A percentile compares a stretch with the other conserved stretches of the same genome.
phyloP scores from a whole-genome alignment of 2,329 filamentous ascomycete species.

The Aureobasidium lini region DNA sequence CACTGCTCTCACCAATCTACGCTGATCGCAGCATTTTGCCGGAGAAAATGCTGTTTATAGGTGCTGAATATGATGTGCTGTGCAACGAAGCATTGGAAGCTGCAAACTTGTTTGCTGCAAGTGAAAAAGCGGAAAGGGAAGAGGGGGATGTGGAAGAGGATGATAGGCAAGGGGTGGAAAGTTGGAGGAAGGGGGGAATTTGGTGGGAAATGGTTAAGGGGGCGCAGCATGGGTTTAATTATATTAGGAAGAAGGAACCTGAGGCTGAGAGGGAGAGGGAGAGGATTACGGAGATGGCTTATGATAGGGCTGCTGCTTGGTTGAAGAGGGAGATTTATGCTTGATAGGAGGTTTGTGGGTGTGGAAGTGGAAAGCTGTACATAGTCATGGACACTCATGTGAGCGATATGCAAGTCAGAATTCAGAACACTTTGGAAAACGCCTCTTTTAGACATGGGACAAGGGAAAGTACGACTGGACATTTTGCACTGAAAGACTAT shows the following conservation, averaged over 20 bases:
- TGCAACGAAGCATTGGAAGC: not conserved
- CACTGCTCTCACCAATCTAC: not conserved
- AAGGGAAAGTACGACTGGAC: too few relatives aligned
- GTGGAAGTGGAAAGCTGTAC: too few relatives aligned
- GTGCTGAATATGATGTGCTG: conserved; percentile 1
- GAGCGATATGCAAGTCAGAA: too few relatives aligned
- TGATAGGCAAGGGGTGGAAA: not conserved
- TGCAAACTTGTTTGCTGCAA: not conserved
- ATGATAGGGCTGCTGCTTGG: not conserved
- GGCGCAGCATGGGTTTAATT: conserved; percentile 6
- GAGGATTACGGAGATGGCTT: not conserved
- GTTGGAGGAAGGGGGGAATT: not conserved
- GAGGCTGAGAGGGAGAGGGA: conserved; percentile 2
- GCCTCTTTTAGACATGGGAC: too few relatives aligned
- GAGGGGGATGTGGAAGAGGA: not conserved
- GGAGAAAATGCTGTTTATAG: not conserved
- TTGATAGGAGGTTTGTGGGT: not conserved
- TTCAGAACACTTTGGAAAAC: too few relatives aligned
- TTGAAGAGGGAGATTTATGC: conserved; percentile 3
- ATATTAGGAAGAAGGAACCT: not conserved
- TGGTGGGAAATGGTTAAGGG: conserved; percentile 3
- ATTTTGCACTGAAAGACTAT: too few relatives aligned
- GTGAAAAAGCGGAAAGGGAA: not conserved
- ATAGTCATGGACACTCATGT: too few relatives aligned
- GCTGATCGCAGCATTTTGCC: not conserved